Conservation (phyloP, 371 early-diverging fungal species). For the Circinella minor region DNA sequence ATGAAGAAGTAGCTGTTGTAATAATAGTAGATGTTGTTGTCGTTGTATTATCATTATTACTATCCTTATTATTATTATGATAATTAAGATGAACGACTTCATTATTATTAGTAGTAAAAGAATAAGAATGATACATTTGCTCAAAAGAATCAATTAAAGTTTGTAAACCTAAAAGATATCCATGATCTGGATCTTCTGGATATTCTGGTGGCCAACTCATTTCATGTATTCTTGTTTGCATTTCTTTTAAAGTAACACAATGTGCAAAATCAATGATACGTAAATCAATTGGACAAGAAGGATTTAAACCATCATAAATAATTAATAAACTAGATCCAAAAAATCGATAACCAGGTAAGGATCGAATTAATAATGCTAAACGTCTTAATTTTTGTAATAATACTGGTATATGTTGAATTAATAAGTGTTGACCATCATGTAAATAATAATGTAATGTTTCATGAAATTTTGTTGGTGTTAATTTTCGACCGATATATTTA, state of each 20-base stretch:
- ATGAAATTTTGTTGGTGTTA: constrained; percentile 75
- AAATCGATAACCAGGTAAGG: constrained; percentile 84
- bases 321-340: constrained; percentile 84
- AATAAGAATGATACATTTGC: constrained; percentile 35
- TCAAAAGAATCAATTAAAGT: constrained; percentile 67
- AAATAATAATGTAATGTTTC: constrained; percentile 76
- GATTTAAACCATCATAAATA: constrained; percentile 34
- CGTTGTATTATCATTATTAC: not conserved
- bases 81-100: too few species aligned
- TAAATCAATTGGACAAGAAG: constrained; percentile 54
- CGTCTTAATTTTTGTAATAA: constrained; percentile 72
- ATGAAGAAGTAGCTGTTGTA: not conserved
- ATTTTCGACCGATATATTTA: constrained; percentile 93
- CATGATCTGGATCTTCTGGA: constrained; percentile 65
- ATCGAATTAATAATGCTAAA: constrained; percentile 70
- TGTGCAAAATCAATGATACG: constrained; percentile 95
- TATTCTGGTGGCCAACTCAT: constrained; percentile 67
- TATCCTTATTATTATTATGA: too few species aligned
- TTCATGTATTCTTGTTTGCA: constrained; percentile 18
- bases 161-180: constrained; percentile 70
- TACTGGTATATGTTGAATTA: constrained; percentile 74
- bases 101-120: not conserved
- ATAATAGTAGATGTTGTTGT: not conserved
- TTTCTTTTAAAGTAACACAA: constrained; percentile 50
- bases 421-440: constrained; percentile 71